Evolutionary conservation across 2,329 filamentous ascomycete species (phyloP), one percentile per base, ranked within the genome.

Genomic region (Fusarium sp.): DNA sequence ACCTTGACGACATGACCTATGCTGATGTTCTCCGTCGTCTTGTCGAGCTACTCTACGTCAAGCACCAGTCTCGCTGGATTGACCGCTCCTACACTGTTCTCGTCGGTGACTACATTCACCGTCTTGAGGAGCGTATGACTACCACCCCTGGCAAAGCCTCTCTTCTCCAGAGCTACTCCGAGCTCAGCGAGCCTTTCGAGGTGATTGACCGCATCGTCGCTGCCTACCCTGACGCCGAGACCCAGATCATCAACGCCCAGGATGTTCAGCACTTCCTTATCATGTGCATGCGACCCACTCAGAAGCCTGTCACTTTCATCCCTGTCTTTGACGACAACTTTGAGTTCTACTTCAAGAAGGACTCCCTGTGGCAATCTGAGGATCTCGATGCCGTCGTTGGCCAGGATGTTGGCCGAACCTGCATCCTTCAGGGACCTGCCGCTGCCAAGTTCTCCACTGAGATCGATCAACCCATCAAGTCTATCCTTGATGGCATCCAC

Each of bases 331-430:
- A 99, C 79, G 95, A 97, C 73, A 98, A 96, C 81, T 99, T 99
- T 76, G 96, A 99, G 82, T 98, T 97, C 85, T 99, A 94, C 87
- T 99, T 99, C 92, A 99, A 99, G 91, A 99, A 99, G 87, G 96
- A 99, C 83, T 99, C 96, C 4, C 89, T 99, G 13, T 99, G 96
- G 96, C 96, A 99, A 85, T 98, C 96, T 2, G 96, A 99, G 84
- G 96, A 99, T 80, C 88, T 99, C 17, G 96, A 97, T 79, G 96
- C 96, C 61, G 95, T 99, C 66, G 95, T 98, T 70, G 96, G 89
- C 77, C 96, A 98, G 84, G 97, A 99, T 81, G 96, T 99, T 67
- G 95, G 94, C 73, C 91, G 97, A 81, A 98, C 95, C 50, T 98
- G 95, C 86, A 98, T 99, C 81, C 87, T 99, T 42, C 96, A 99